Conservation (phyloP, 2,329 filamentous ascomycete species). For the Diaporthe sp. region DNA sequence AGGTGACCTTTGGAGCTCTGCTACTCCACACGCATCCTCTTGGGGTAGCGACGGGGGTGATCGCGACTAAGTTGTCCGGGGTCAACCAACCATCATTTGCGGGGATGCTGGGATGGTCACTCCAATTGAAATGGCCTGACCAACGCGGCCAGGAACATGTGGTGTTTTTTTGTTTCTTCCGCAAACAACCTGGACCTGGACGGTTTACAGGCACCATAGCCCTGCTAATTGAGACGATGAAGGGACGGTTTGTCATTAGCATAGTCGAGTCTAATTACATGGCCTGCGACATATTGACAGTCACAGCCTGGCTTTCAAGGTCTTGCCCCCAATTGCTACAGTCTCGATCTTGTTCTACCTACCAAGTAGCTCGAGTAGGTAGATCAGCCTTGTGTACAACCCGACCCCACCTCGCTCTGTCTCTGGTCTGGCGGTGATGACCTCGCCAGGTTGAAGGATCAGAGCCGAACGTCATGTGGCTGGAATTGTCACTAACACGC, state of each 20-base stretch:
- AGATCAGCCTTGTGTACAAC: constrained; percentile 7
- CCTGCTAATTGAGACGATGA: background rate
- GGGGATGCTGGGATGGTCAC: constrained; percentile 21
- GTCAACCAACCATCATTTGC: constrained; percentile 20
- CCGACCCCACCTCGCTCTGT: constrained; percentile 10
- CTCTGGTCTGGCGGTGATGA: background rate
- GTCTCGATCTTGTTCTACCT: background rate
- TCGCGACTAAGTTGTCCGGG: constrained; percentile 20
- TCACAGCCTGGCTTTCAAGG: background rate
- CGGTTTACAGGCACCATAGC: constrained; percentile 8
- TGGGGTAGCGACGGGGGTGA: constrained; percentile 16
- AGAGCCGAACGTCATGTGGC: constrained; percentile 23
- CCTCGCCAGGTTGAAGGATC: background rate
- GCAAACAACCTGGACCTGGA: constrained; percentile 20
- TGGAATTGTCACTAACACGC: background rate
- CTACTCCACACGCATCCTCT: constrained; percentile 14
- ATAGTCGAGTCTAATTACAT: background rate
- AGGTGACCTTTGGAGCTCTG: constrained; percentile 25
- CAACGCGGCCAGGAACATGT: constrained; percentile 29
- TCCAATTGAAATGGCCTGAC: constrained; percentile 14
- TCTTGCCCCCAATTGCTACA: background rate
- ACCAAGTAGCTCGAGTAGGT: background rate
- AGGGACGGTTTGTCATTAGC: constrained; percentile 1
- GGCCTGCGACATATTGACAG: background rate
- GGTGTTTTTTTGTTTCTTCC: constrained; percentile 15